These are phyloP conservation scores for Debaryomyces fabryi DNA, from an alignment of 1,139 yeast genomes.

Conservation along the genomic window DNA sequence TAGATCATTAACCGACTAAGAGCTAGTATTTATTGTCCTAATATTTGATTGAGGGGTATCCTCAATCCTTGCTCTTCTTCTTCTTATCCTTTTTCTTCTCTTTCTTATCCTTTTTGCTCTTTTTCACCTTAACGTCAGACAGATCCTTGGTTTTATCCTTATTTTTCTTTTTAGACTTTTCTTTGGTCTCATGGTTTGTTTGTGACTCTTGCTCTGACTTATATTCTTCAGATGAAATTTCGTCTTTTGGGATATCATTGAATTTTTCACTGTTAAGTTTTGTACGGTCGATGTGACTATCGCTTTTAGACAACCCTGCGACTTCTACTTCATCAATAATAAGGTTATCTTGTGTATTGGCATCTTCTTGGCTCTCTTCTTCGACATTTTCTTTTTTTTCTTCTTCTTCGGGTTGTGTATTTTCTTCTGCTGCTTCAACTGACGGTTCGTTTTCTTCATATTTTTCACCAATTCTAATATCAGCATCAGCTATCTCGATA, in stretches of 20 bases:
- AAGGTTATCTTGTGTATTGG: constrained; percentile 32
- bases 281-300: background rate
- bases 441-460: background rate
- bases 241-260: background rate
- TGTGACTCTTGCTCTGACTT: background rate
- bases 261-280: background rate
- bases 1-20: background rate
- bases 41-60: background rate
- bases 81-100: constrained; percentile 14
- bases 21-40: background rate
- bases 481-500: constrained; percentile 21
- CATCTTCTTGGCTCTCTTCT: constrained; percentile 32
- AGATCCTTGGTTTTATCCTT: background rate
- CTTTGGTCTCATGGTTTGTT: background rate
- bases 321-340: constrained; percentile 46
- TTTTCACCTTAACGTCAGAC: constrained; percentile 9
- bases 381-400: background rate
- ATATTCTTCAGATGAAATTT: background rate
- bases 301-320: constrained; percentile 25
- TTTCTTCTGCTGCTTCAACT: constrained; percentile 11
- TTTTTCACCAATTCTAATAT: background rate
- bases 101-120: constrained; percentile 15
- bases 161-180: constrained; percentile 2
- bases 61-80: background rate
- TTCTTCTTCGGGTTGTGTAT: background rate